Conservation (phyloP, 2,329 filamentous ascomycete genomes). For the Conoideocrella luteorostrata region DNA sequence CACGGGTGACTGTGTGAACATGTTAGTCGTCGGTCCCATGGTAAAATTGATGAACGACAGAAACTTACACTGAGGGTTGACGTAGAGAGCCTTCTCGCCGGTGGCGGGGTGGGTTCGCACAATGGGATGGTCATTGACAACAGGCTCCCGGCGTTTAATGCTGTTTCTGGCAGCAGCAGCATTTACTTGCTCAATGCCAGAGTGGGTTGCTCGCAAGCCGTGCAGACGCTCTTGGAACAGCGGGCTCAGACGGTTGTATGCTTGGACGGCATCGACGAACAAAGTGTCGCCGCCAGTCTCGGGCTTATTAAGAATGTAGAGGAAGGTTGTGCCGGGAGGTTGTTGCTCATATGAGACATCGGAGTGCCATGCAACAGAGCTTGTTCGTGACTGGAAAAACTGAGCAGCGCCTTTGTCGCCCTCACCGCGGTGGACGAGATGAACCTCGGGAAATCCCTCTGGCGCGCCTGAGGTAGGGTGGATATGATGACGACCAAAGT, state of each 20-base stretch:
- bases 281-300: conserved; percentile 77
- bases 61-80: conserved; percentile 73
- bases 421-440: conserved; percentile 68
- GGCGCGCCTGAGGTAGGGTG: conserved; percentile 74
- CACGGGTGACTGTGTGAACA: conserved; percentile 73
- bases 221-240: conserved; percentile 75
- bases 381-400: conserved; percentile 64
- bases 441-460: conserved; percentile 65
- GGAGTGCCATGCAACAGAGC: conserved; percentile 81
- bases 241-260: conserved; percentile 74
- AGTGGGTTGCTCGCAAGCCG: conserved; percentile 74
- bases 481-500: conserved; percentile 78
- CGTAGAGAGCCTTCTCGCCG: conserved; percentile 75
- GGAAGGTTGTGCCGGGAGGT: conserved; percentile 82
- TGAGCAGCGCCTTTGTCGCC: conserved; percentile 41
- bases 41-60: background rate
- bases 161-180: conserved; percentile 60
- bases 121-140: conserved; percentile 68
- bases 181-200: conserved; percentile 72
- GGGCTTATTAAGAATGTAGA: conserved; percentile 81
- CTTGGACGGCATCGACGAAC: conserved; percentile 72
- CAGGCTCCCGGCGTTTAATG: conserved; percentile 68
- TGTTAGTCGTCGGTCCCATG: too few relatives aligned
- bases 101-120: conserved; percentile 77
- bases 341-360: conserved; percentile 86